These are phyloP conservation scores for Hypoxylon perforatum DNA, from an alignment of 495 filamentous ascomycete genomes.

Conservation along the genomic window DNA sequence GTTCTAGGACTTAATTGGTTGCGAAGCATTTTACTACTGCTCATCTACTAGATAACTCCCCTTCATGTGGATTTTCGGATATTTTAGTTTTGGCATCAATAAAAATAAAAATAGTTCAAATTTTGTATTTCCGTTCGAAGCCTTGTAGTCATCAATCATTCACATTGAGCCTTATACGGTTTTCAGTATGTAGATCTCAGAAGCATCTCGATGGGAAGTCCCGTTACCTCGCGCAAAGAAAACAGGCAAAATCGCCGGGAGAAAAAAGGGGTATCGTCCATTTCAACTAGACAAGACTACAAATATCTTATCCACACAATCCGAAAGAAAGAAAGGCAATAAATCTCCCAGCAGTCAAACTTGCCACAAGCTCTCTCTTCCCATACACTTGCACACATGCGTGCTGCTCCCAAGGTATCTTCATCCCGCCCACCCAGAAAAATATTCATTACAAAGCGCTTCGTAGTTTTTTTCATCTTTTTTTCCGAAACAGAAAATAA, in stretches of 20 bases:
- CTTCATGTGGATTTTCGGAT: not conserved
- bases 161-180: too few species aligned
- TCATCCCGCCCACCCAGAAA: not conserved
- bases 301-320: conserved; percentile 19
- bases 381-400: conserved; percentile 20
- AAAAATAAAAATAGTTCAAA: not conserved
- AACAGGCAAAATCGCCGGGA: not conserved
- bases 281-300: conserved; percentile 43
- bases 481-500: conserved; percentile 1
- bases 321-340: conserved; percentile 7
- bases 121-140: too few species aligned
- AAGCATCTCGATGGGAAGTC: too few species aligned
- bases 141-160: too few species aligned
- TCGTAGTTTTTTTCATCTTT: conserved; percentile 9
- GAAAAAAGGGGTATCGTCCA: conserved; percentile 48
- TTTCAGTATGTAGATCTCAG: too few species aligned
- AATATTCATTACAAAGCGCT: conserved; percentile 41
- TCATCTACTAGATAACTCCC: not conserved
- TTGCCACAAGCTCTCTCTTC: conserved; percentile 18
- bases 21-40: not conserved
- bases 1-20: not conserved
- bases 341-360: conserved; percentile 20
- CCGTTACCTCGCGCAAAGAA: too few species aligned
- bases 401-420: conserved; percentile 15
- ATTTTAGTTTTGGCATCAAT: not conserved